Evolutionary conservation across 768 basidiomycete species (phyloP), one percentile per base, ranked within the genome.

Genomic region (Baorangia bicolor): DNA sequence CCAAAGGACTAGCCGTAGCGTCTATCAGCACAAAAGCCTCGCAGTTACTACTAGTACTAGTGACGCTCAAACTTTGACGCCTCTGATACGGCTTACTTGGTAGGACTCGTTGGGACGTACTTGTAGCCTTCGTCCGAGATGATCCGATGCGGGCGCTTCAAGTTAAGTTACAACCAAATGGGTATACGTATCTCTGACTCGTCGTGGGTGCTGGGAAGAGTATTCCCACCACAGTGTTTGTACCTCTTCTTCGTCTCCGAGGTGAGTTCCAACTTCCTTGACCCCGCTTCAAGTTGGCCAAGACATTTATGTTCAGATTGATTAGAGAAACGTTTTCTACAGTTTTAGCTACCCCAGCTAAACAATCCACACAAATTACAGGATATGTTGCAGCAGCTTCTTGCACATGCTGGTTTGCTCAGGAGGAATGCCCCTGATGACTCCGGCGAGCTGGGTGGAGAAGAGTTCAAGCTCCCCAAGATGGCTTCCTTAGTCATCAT

Each of bases 381-480:
- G 33, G 35, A 42, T 39, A 60, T 64, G 57, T 21, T 65, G 25
- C 40, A 27, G 33, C 48, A 49, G 12, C 42, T 47, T 53, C 49
- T 62, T 30, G 11, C 14, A 23, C 20, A 34, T n/a, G 20, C 21
- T 9, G 14, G 40, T 40, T 37, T 37, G 12, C 34, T 28, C 38
- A 33, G 43, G 34, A 40, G 31, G 43, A 45, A 27, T 37, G 16
- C 23, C 25, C 23, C 44, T 16, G 31, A 37, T 20, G 51, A 60
- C 37, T 64, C 73, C 51, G 45, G 34, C 8, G 51, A 58, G 28
- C 64, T 68, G 8, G 9, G n/a, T 23, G 78, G 48, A 21, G 64
- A 67, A 31, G 59, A 84, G 50, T 70, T 80, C 58, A 81, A 75
- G 63, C 73, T 84, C 30, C 83, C 82, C 1, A 77, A 76, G 58